A percentile compares a stretch with the other conserved stretches of the same genome.
These are phyloP conservation scores for Dactylellina haptotyla DNA, from an alignment of 2,329 filamentous ascomycete genomes.

Conservation along the genomic window DNA sequence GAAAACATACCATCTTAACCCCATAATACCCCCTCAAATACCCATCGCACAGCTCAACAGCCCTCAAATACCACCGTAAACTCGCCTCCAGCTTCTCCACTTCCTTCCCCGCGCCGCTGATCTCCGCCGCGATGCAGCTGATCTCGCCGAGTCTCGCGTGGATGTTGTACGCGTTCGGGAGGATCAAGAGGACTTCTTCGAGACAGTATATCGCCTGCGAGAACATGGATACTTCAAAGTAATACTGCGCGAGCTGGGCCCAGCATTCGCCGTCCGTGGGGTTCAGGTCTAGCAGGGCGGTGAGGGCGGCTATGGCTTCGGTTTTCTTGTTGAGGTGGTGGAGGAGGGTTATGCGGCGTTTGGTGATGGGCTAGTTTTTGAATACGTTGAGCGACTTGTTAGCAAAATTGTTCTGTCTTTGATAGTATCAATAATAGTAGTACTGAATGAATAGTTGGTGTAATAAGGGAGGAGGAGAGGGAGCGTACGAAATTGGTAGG, in stretches of 20 bases:
- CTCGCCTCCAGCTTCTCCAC: slow-evolving; percentile 70
- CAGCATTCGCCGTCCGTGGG: slow-evolving; percentile 93
- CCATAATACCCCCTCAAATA: slow-evolving; percentile 94
- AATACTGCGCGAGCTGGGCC: slow-evolving; percentile 89
- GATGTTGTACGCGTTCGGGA: slow-evolving; percentile 95
- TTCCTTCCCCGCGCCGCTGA: slow-evolving; percentile 7
- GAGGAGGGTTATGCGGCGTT: slow-evolving; percentile 83
- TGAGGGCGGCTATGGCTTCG: slow-evolving; percentile 79
- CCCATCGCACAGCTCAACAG: slow-evolving; percentile 91
- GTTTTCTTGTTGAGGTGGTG: slow-evolving; percentile 74
- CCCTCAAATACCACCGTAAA: slow-evolving; percentile 85
- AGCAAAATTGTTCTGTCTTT: too few relatives aligned
- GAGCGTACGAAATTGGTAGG: slow-evolving; percentile 79
- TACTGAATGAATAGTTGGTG: too few relatives aligned
- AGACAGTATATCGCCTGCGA: slow-evolving; percentile 85
- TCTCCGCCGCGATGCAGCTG: slow-evolving; percentile 73
- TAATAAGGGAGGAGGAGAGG: neutral
- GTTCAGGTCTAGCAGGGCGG: slow-evolving; percentile 79
- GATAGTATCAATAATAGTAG: too few relatives aligned
- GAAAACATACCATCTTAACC: slow-evolving; percentile 73
- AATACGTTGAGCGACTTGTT: neutral
- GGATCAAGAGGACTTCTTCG: slow-evolving; percentile 87
- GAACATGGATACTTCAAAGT: slow-evolving; percentile 80
- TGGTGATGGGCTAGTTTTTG: slow-evolving; percentile 75
- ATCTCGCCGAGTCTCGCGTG: slow-evolving; percentile 78